Evolutionary conservation across 2,329 filamentous ascomycete species (phyloP).

Genomic region (Sphaerostilbella broomeana): DNA sequence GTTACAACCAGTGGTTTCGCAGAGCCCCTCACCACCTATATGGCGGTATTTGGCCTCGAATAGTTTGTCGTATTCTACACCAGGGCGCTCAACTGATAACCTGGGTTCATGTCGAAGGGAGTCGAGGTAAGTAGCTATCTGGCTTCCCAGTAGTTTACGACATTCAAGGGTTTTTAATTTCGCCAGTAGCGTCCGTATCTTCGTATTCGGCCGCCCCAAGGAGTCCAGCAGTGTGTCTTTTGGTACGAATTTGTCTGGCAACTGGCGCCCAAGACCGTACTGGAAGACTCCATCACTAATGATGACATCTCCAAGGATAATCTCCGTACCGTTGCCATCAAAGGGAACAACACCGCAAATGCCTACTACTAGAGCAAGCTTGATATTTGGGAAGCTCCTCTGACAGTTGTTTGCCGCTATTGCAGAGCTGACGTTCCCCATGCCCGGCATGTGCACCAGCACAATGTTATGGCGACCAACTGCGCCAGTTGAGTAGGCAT

Average conservation of each 20-base stretch:
- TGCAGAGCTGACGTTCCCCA: conserved; percentile 16
- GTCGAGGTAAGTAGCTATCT: conserved; percentile 11
- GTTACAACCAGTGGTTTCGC: conserved; percentile 1
- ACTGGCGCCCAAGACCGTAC: conserved; percentile 24
- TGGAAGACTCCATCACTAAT: conserved; percentile 24
- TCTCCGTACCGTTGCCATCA: too few species aligned
- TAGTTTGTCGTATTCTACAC: conserved; percentile 22
- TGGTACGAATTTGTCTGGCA: conserved; percentile 18
- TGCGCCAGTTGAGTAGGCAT: conserved; percentile 20
- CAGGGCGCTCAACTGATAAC: conserved; percentile 18
- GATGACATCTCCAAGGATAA: conserved; percentile 27
- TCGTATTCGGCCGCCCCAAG: conserved; percentile 19
- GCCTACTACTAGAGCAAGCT: conserved; percentile 27
- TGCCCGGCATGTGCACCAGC: conserved; percentile 16
- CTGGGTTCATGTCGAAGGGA: conserved; percentile 8
- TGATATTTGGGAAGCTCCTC: conserved; percentile 23
- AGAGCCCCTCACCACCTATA: conserved; percentile 23
- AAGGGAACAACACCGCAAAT: too few species aligned
- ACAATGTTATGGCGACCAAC: conserved; percentile 19
- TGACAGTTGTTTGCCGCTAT: conserved; percentile 16
- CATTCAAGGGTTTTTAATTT: conserved; percentile 16
- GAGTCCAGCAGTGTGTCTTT: conserved; percentile 22
- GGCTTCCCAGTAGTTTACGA: conserved; percentile 2
- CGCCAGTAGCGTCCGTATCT: conserved; percentile 24
- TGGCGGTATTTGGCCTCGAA: conserved; percentile 26